These are phyloP conservation scores for Backusella luteola DNA, from an alignment of 192 early-diverging fungal genomes.

Conservation along the genomic window DNA sequence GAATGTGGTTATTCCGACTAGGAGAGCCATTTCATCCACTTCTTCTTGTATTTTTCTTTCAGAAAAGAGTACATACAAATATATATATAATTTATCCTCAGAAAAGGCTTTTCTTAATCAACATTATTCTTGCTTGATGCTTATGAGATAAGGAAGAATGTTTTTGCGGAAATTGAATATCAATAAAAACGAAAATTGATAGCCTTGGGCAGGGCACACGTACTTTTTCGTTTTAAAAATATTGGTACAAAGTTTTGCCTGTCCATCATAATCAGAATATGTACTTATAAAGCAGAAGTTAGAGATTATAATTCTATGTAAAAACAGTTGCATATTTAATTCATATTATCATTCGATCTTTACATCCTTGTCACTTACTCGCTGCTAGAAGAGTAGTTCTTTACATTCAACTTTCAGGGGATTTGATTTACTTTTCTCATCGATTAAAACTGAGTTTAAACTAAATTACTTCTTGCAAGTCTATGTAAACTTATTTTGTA, in stretches of 20 bases:
- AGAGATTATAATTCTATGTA: neutral
- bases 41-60: too few relatives aligned
- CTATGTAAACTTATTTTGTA: neutral
- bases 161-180: neutral
- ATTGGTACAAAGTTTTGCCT: conserved; percentile 4
- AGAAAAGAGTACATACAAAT: too few relatives aligned
- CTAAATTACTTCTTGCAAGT: neutral
- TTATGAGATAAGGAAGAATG: neutral
- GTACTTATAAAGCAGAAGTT: neutral
- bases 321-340: neutral
- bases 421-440: neutral
- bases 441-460: neutral
- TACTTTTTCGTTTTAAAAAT: conserved; percentile 2
- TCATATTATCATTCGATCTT: neutral
- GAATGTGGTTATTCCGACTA: too few relatives aligned
- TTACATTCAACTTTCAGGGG: neutral
- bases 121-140: too few relatives aligned
- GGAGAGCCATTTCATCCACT: too few relatives aligned
- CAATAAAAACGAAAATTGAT: neutral
- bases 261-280: neutral
- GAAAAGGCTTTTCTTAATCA: too few relatives aligned
- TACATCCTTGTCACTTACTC: neutral
- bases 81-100: too few relatives aligned
- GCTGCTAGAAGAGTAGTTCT: neutral
- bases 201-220: neutral